Percentiles rank a stretch among this genome's conserved stretches.
phyloP scores from a whole-genome alignment of 2,329 filamentous ascomycete genomes.

The Hypoxylon sp. region DNA sequence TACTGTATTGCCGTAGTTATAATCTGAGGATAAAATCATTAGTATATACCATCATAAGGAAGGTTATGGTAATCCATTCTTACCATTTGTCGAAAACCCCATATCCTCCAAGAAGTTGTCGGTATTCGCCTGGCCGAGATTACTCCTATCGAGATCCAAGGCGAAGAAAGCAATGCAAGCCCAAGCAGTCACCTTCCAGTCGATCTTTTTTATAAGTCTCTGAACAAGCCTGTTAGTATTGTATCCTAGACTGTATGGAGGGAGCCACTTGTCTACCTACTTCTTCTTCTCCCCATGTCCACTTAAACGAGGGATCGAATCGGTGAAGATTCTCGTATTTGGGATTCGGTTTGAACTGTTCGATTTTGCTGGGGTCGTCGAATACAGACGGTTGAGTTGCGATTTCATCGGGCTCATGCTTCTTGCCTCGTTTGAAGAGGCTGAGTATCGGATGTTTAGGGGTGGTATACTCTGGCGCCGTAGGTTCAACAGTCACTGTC shows the following conservation, averaged over 20 bases:
- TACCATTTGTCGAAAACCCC: constrained; percentile 45
- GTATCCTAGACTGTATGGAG: neutral
- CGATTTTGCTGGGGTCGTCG: constrained; percentile 8
- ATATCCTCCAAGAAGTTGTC: constrained; percentile 46
- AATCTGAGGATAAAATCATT: neutral
- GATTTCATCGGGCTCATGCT: constrained; percentile 4
- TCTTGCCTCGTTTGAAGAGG: constrained; percentile 1
- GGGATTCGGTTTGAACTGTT: constrained; percentile 12
- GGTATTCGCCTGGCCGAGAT: constrained; percentile 49
- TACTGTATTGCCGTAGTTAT: constrained; percentile 8
- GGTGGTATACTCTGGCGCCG: neutral
- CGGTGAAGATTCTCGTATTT: constrained; percentile 17
- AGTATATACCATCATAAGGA: neutral
- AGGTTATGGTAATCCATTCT: neutral
- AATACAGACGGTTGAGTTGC: constrained; percentile 17
- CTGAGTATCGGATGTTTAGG: constrained; percentile 4
- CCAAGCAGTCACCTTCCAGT: constrained; percentile 58
- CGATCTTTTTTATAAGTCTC: constrained; percentile 50
- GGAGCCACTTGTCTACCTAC: neutral
- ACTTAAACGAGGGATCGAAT: constrained; percentile 21
- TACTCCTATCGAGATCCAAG: constrained; percentile 58
- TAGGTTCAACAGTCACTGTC: neutral
- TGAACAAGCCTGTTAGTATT: constrained; percentile 1
- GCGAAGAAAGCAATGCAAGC: constrained; percentile 64
- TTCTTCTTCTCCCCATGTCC: constrained; percentile 17